Percentiles rank a stretch among this genome's conserved stretches.
Conservation (phyloP, 345 rosid species). For the Lenwebbia sp. region DNA sequence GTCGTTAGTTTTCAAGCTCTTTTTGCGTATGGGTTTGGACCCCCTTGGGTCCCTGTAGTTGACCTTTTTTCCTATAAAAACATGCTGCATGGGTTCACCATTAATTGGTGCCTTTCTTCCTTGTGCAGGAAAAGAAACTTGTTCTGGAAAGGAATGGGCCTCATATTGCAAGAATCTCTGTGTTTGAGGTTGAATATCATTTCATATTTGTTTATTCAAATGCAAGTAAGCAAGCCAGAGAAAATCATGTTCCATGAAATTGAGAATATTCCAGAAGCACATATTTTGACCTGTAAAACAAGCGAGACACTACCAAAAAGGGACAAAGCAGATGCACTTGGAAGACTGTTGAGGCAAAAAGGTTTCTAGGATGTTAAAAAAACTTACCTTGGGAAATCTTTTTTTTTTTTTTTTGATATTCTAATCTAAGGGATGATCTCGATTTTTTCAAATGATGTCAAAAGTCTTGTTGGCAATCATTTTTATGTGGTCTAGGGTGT, state of each 20-base stretch:
- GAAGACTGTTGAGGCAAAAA: neutral
- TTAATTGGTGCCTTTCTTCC: neutral
- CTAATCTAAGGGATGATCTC: neutral
- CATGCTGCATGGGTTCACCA: neutral
- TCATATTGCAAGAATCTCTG: constrained; percentile 70
- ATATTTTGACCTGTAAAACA: neutral
- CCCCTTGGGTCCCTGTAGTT: neutral
- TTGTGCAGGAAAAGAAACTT: constrained; percentile 79
- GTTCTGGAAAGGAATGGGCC: constrained; percentile 81
- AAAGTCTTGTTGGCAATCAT: neutral
- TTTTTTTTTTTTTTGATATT: neutral
- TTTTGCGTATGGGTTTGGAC: neutral
- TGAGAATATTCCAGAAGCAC: neutral
- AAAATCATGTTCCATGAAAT: neutral
- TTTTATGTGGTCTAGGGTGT: neutral
- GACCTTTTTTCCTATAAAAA: neutral
- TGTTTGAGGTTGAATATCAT: constrained; percentile 52
- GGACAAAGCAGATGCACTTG: neutral
- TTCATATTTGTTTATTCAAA: neutral
- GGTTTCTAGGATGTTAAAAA: neutral
- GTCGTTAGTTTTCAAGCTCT: neutral
- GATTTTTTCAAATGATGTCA: neutral
- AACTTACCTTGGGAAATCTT: neutral
- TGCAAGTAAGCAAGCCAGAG: neutral
- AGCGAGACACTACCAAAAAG: neutral